Conservation (phyloP, 805 yeast species). For the Metschnikowia borealis region DNA sequence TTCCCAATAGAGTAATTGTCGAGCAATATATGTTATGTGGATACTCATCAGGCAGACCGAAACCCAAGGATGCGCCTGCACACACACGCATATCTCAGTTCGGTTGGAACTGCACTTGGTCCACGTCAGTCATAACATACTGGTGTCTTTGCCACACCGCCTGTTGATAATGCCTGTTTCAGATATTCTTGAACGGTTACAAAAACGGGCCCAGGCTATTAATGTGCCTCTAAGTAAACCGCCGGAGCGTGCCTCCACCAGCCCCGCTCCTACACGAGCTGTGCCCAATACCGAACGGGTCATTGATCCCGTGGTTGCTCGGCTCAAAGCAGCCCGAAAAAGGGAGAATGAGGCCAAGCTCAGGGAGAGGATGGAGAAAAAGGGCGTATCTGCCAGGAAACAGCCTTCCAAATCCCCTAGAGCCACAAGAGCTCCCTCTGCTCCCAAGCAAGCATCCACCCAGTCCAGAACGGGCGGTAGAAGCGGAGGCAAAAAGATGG, state of each 20-base stretch:
- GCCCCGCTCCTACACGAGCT: neutral
- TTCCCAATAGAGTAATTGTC: no score
- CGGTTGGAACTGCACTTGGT: neutral
- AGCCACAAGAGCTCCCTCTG: neutral
- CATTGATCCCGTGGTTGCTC: constrained; percentile 67
- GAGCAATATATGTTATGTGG: no score
- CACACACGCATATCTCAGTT: neutral
- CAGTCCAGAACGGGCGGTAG: neutral
- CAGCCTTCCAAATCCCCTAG: neutral
- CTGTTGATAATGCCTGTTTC: constrained; percentile 24
- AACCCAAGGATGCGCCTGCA: neutral
- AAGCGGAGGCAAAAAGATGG: constrained; percentile 3
- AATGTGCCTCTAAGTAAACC: neutral
- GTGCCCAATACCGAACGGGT: constrained; percentile 16
- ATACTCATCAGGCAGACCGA: neutral
- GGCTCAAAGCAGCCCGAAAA: constrained; percentile 63
- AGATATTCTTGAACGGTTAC: constrained; percentile 29
- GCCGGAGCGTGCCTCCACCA: neutral
- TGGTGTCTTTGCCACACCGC: neutral
- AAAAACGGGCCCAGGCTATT: constrained; percentile 12
- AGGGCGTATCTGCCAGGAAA: constrained; percentile 28
- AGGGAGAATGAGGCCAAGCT: constrained; percentile 47
- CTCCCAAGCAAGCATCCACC: neutral
- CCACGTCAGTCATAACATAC: neutral
- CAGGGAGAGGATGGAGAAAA: constrained; percentile 29